phyloP scores from a whole-genome alignment of 208 protist species.

The Trypanosoma congolense region DNA sequence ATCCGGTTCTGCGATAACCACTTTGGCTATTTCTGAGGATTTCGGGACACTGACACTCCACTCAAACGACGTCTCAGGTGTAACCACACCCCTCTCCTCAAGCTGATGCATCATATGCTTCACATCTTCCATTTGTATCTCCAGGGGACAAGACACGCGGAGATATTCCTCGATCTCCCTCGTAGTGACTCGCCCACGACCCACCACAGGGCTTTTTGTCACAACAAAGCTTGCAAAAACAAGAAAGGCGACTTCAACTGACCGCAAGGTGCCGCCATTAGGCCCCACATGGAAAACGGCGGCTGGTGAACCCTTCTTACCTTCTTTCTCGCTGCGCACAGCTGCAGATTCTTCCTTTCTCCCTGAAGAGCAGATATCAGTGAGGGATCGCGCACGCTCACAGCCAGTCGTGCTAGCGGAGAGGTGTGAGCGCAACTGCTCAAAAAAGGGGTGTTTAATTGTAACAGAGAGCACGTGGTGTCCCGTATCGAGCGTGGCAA shows the following conservation, averaged over 20 bases:
- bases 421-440: constrained; percentile 23
- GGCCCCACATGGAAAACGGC: neutral
- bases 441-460: constrained; percentile 56
- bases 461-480: constrained; percentile 66
- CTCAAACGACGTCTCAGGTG: constrained; percentile 1
- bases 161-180: constrained; percentile 53
- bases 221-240: constrained; percentile 56
- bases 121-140: constrained; percentile 27
- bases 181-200: constrained; percentile 32
- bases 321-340: constrained; percentile 1
- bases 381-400: too few relatives aligned
- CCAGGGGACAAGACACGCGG: constrained; percentile 39
- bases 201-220: constrained; percentile 27
- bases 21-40: constrained; percentile 8
- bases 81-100: constrained; percentile 23
- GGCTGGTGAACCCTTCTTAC: neutral
- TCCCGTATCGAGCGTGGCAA: constrained; percentile 59
- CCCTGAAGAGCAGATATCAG: too few relatives aligned
- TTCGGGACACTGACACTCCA: constrained; percentile 7
- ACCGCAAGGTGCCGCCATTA: neutral
- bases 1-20: constrained; percentile 8
- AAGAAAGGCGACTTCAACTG: constrained; percentile 32
- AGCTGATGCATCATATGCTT: constrained; percentile 32
- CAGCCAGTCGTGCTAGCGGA: constrained; percentile 1
- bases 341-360: neutral